These are phyloP conservation scores for Entomortierella chlamydospora DNA, from an alignment of 192 early-diverging fungal species.

Conservation along the genomic window DNA sequence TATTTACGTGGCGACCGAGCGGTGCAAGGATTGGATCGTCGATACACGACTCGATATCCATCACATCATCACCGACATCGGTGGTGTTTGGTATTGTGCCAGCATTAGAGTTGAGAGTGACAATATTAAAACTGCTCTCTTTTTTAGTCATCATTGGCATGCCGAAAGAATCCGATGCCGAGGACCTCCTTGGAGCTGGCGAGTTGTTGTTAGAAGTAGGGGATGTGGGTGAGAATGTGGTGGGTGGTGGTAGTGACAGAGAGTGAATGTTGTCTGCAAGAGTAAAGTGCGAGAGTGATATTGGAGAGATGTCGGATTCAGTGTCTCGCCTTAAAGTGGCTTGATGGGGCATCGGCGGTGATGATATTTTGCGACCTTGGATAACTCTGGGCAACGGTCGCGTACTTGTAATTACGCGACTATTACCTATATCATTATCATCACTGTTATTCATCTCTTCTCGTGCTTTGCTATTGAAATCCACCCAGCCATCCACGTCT, in stretches of 20 bases:
- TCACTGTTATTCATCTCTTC: background rate
- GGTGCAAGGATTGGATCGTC: slow-evolving; percentile 66
- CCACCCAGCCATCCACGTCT: background rate
- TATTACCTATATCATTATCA: background rate
- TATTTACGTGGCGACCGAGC: slow-evolving; percentile 59
- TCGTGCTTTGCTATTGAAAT: background rate
- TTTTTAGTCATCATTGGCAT: slow-evolving; percentile 15
- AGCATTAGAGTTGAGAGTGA: background rate
- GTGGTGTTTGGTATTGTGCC: background rate
- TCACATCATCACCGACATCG: slow-evolving; percentile 20
- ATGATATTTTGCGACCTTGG: slow-evolving; percentile 1
- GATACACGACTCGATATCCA: slow-evolving; percentile 69
- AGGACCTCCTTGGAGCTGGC: background rate
- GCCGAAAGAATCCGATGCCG: slow-evolving; percentile 14
- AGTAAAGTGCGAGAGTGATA: background rate
- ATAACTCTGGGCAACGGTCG: background rate
- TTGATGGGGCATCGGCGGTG: background rate
- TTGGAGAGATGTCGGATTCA: background rate
- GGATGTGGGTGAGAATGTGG: background rate
- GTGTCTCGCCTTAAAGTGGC: background rate
- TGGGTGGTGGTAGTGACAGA: background rate
- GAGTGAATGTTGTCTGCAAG: too few species aligned
- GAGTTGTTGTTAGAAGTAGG: background rate
- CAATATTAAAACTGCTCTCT: background rate
- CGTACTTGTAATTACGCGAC: background rate